These are phyloP conservation scores for Geum urbanum DNA, from an alignment of 306 rosid species.

Conservation along the genomic window DNA sequence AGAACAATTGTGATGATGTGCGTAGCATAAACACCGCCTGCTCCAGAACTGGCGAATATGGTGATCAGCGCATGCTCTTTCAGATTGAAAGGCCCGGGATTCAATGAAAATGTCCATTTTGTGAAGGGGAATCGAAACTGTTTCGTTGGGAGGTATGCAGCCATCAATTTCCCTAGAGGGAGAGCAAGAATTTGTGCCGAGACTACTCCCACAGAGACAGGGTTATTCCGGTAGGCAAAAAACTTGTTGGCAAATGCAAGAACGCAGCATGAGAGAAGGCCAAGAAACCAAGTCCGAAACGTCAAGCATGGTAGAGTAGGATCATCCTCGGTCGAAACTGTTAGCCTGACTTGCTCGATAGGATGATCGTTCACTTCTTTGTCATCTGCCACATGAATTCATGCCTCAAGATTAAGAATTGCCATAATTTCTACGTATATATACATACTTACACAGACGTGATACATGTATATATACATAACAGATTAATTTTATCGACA, in stretches of 20 bases:
- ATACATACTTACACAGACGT: no score
- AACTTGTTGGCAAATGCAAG: conserved; percentile 79
- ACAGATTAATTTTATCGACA: no score
- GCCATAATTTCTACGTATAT: no score
- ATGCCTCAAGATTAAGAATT: no score
- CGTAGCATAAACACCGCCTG: conserved; percentile 64
- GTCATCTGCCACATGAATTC: no score
- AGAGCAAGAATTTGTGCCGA: conserved; percentile 70
- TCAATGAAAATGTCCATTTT: conserved; percentile 53
- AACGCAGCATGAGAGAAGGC: conserved; percentile 47
- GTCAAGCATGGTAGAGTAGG: no score
- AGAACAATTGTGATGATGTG: conserved; percentile 66
- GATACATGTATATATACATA: no score
- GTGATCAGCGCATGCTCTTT: conserved; percentile 85
- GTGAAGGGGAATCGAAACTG: conserved; percentile 38
- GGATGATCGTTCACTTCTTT: no score
- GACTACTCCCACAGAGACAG: conserved; percentile 42
- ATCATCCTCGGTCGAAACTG: no score
- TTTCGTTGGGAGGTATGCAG: conserved; percentile 52
- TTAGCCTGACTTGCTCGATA: no score
- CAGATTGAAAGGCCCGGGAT: conserved; percentile 74
- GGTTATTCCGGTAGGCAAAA: conserved; percentile 58
- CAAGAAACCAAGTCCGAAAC: no score
- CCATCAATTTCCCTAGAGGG: conserved; percentile 83
- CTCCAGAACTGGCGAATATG: conserved; percentile 69